A percentile compares a stretch with the other conserved stretches of the same genome.
phyloP scores from a whole-genome alignment of 768 basidiomycete species.

The Suillus hirtellus region DNA sequence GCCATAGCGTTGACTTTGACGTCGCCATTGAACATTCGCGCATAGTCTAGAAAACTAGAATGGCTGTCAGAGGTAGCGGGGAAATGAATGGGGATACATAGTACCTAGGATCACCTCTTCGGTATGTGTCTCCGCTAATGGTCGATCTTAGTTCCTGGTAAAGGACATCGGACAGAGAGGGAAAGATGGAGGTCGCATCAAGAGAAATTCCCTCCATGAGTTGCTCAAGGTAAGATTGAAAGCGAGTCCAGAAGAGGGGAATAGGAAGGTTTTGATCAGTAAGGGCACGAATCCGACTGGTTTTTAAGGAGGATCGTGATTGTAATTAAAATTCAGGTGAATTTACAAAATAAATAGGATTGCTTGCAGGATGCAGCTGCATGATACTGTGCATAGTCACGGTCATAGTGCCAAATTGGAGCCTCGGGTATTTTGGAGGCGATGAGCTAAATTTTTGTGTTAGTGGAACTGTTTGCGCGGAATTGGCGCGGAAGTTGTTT shows the following conservation, averaged over 20 bases:
- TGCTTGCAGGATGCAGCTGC: neutral
- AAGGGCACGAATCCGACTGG: conserved; percentile 6
- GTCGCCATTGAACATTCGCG: conserved; percentile 76
- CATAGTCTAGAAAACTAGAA: conserved; percentile 28
- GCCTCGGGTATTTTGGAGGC: too few relatives aligned
- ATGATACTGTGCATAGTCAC: too few relatives aligned
- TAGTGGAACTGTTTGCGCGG: neutral
- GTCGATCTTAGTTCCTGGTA: conserved; percentile 46
- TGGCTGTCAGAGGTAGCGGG: conserved; percentile 6
- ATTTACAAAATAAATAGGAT: conserved; percentile 13
- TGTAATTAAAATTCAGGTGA: conserved; percentile 6
- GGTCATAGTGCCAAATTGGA: too few relatives aligned
- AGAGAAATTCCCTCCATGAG: conserved; percentile 17
- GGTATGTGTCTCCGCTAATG: conserved; percentile 49
- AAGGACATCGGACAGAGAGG: conserved; percentile 27
- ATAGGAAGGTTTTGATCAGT: conserved; percentile 11
- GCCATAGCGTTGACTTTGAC: conserved; percentile 59
- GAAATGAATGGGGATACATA: conserved; percentile 8
- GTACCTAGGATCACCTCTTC: conserved; percentile 45
- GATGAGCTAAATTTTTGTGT: neutral
- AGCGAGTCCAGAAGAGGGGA: conserved; percentile 6
- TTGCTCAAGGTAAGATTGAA: conserved; percentile 2
- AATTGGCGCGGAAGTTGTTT: neutral
- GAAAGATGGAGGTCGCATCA: conserved; percentile 5
- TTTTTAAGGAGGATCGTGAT: conserved; percentile 20